phyloP scores from a whole-genome alignment of 148 eudicot species.

The Diospyros kaki region DNA sequence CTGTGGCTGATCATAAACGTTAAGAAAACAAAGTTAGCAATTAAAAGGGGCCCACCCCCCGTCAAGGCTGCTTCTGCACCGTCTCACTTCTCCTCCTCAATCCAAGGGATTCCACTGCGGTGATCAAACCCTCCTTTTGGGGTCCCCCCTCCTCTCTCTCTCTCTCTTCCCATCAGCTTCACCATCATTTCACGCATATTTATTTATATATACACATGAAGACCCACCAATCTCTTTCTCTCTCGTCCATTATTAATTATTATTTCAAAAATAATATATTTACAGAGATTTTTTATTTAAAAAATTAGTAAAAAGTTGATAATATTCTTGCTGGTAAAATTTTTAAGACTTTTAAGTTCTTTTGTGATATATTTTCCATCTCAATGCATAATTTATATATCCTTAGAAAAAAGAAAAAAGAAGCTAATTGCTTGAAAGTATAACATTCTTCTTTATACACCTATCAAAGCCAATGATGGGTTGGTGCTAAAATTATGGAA shows the following conservation, averaged over 20 bases:
- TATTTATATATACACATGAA: neutral
- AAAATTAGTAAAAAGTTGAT: too few species aligned
- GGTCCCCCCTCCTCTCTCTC: neutral
- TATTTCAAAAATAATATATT: too few species aligned
- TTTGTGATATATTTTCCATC: too few species aligned
- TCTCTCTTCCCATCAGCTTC: neutral
- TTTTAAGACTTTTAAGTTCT: too few species aligned
- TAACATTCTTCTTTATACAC: neutral
- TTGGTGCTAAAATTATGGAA: neutral
- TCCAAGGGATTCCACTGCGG: neutral
- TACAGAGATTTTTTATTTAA: too few species aligned
- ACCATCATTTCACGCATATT: neutral
- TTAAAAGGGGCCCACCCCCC: neutral
- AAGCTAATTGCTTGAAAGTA: neutral
- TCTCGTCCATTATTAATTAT: too few species aligned
- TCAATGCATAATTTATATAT: too few species aligned
- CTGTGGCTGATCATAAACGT: neutral
- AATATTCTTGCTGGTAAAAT: too few species aligned
- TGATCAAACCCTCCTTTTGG: neutral
- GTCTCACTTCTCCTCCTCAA: neutral
- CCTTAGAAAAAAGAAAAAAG: too few species aligned
- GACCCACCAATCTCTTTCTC: neutral
- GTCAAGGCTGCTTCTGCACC: neutral
- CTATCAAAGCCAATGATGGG: neutral
- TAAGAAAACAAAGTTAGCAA: neutral